Evolutionary conservation across 768 basidiomycete species (phyloP).

Genomic region (Mycena rosella): DNA sequence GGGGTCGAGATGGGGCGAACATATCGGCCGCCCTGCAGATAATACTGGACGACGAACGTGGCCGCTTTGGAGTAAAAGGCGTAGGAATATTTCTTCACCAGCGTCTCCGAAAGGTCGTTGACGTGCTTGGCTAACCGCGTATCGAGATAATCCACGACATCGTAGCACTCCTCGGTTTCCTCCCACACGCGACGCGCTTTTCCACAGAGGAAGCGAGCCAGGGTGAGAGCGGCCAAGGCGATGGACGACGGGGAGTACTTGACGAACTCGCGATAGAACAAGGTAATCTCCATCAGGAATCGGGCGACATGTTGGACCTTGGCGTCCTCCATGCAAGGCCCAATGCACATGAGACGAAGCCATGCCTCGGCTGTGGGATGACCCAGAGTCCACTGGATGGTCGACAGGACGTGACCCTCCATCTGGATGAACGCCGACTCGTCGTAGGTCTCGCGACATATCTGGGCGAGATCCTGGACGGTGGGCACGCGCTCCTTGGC

Average conservation of each 20-base stretch:
- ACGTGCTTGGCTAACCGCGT: constrained; percentile 87
- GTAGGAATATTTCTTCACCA: constrained; percentile 98
- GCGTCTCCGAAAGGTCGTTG: constrained; percentile 94
- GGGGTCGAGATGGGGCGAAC: constrained; percentile 58
- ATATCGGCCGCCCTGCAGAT: constrained; percentile 89
- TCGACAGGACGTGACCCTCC: constrained; percentile 97
- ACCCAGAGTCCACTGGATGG: constrained; percentile 96
- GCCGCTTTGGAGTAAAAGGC: constrained; percentile 97
- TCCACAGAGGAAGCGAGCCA: constrained; percentile 90
- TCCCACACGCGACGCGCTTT: constrained; percentile 84
- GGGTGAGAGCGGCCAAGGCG: constrained; percentile 89
- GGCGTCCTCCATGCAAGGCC: constrained; percentile 81
- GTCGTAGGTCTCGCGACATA: constrained; percentile 97
- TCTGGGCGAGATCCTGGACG: constrained; percentile 92
- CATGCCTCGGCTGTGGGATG: constrained; percentile 99
- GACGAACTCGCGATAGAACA: constrained; percentile 97
- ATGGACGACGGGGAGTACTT: constrained; percentile 87
- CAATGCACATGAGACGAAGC: constrained; percentile 88
- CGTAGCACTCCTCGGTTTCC: constrained; percentile 85
- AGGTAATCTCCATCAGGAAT: constrained; percentile 99
- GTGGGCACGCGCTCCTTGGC: constrained; percentile 98
- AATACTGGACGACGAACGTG: constrained; percentile 92
- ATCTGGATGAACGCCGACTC: constrained; percentile 99
- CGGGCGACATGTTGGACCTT: constrained; percentile 96
- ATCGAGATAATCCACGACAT: constrained; percentile 90